Evolutionary conservation across 495 filamentous ascomycete genomes (phyloP), one percentile per base, ranked within the genome.

Genomic region (Hypomontagnella submonticulosa): DNA sequence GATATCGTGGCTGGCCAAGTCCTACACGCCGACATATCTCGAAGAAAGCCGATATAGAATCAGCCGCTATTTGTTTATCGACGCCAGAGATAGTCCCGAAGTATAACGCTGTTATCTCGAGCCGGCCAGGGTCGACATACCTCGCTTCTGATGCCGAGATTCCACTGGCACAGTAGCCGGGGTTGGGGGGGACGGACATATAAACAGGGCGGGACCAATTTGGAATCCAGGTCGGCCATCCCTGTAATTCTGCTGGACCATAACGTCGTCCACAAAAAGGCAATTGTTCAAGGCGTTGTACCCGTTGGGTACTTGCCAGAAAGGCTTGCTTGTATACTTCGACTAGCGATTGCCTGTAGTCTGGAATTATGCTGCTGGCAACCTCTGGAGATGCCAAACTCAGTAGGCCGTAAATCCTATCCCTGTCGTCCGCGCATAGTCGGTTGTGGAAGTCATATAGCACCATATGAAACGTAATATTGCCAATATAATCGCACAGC

Each of bases 361-460:
- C 32, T 0, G 57, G 38, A 3, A 0, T 2, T 4, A 69, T 33
- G 2, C 10, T 10, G 0, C n/a, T 13, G 0, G 33, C 2, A 16
- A 69, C 34, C 10, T 54, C 41, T 0, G 38, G 20, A 1, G 66
- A 34, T 1, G 41, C 44, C 1, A 69, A 18, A 15, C 41, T 61
- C 49, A 64, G 3, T 7, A 69, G 34, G 5, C 66, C 66, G 66
- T 69, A 69, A 11, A 69, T 13, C 34, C 56, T 64, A 34, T 69
- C 66, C 11, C 49, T 44, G 7, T 16, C n/a, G 49, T 64, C 48
- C 0, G 11, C 3, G 7, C 62, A 66, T n/a, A 6, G 41, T 3
- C 55, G 38, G 6, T 9, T 23, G 20, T n/a, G 9, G 13, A 20
- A 20, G 6, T 16, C 8, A 12, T 42, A 30, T 12, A 66, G 16